Conservation (phyloP, 2,329 filamentous ascomycete genomes). For the Claviceps sp. region DNA sequence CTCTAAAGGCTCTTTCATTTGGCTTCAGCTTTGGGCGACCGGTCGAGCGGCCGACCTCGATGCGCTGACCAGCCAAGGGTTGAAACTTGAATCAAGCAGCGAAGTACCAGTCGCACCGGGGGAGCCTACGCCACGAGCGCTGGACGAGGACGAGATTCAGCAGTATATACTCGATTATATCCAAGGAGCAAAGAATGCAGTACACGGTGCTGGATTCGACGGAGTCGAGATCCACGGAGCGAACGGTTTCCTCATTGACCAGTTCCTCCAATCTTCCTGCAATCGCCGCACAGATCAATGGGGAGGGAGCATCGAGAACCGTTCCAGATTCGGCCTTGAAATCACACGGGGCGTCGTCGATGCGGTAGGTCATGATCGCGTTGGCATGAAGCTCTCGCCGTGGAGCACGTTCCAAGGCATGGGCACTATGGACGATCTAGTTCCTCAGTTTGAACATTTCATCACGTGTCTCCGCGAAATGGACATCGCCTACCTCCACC, state of each 20-base stretch:
- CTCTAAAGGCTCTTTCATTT: conserved; percentile 37
- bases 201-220: conserved; percentile 52
- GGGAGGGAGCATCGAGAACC: conserved; percentile 38
- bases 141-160: conserved; percentile 53
- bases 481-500: conserved; percentile 46
- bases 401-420: conserved; percentile 50
- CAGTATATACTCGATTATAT: conserved; percentile 44
- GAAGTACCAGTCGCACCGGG: not conserved
- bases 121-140: conserved; percentile 20
- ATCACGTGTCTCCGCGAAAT: conserved; percentile 35
- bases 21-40: conserved; percentile 46
- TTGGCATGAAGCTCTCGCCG: conserved; percentile 45
- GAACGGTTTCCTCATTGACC: conserved; percentile 49
- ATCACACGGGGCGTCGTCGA: conserved; percentile 26
- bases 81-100: not conserved
- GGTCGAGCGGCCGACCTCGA: conserved; percentile 32
- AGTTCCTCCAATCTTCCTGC: conserved; percentile 40
- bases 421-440: conserved; percentile 44
- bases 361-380: conserved; percentile 34
- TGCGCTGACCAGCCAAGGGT: not conserved
- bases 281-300: conserved; percentile 39
- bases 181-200: conserved; percentile 36
- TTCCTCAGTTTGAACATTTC: conserved; percentile 49
- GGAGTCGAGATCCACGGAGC: conserved; percentile 49
- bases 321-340: conserved; percentile 38